Evolutionary conservation across 768 basidiomycete genomes (phyloP).

Genomic region (Rhodotorula paludigena): DNA sequence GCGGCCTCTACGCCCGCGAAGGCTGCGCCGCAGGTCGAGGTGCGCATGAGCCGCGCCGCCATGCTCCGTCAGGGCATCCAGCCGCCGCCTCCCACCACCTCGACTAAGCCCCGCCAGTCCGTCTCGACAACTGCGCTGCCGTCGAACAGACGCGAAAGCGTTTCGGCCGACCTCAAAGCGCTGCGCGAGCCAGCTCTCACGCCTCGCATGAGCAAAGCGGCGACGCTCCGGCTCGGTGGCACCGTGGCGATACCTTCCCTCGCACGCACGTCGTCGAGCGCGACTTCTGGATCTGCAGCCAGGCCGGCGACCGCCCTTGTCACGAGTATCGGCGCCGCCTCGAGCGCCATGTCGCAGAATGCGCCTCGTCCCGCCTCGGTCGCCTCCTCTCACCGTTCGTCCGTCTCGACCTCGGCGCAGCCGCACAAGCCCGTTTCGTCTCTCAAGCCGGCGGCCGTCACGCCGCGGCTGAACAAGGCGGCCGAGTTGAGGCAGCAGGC

Average conservation of each 20-base stretch:
- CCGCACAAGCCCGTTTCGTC: background rate
- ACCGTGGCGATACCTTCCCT: background rate
- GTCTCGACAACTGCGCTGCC: no score
- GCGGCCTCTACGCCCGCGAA: background rate
- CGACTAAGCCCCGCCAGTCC: background rate
- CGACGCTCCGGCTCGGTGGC: slow-evolving; percentile 10
- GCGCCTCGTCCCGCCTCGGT: no score
- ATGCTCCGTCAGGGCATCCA: slow-evolving; percentile 11
- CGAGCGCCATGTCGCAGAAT: no score
- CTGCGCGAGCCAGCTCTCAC: slow-evolving; percentile 11
- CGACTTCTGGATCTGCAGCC: background rate
- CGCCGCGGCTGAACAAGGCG: slow-evolving; percentile 5
- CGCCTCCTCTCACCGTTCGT: no score
- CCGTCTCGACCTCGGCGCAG: no score
- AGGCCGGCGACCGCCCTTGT: background rate
- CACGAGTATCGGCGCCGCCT: background rate
- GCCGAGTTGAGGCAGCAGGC: slow-evolving; percentile 13
- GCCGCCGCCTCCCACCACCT: background rate
- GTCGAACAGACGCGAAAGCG: background rate
- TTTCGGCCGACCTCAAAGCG: slow-evolving; percentile 2
- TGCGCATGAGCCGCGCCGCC: slow-evolving; percentile 23
- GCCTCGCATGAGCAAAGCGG: slow-evolving; percentile 13
- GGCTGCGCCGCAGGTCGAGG: background rate
- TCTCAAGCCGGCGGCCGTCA: background rate
- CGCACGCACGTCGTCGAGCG: background rate